Conservation (phyloP, 2,329 filamentous ascomycete genomes). For the Penicillium crustosum region DNA sequence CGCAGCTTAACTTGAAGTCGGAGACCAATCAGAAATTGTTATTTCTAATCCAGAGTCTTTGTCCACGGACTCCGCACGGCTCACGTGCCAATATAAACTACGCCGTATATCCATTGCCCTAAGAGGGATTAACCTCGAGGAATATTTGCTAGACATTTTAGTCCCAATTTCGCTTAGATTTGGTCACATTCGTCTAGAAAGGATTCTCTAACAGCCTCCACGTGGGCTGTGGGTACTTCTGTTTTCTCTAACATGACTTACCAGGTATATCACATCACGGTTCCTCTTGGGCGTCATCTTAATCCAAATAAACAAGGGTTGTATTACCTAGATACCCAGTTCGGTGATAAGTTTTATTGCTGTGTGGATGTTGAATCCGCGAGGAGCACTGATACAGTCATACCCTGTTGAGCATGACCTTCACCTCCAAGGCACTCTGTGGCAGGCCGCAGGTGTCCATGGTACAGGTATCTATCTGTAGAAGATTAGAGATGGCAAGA, state of each 20-base stretch:
- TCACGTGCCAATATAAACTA: background rate
- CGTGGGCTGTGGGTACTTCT: background rate
- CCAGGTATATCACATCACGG: background rate
- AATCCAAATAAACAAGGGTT: background rate
- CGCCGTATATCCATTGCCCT: background rate
- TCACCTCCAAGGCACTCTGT: background rate
- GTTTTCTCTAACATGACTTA: too few species aligned
- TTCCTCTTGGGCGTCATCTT: background rate
- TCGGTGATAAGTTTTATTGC: too few species aligned
- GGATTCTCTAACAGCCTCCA: background rate
- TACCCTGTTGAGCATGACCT: background rate
- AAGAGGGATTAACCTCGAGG: background rate
- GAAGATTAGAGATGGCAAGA: background rate
- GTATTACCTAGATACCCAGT: background rate
- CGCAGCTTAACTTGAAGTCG: conserved; percentile 15
- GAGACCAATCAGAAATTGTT: conserved; percentile 5
- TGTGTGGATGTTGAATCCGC: background rate
- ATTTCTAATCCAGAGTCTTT: conserved; percentile 7
- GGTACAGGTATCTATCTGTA: background rate
- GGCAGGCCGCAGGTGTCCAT: too few species aligned
- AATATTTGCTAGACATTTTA: background rate
- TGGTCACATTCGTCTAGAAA: background rate
- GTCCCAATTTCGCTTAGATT: background rate
- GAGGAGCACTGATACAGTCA: background rate
- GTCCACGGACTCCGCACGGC: background rate